Percentiles rank a stretch among this genome's conserved stretches.
phyloP scores from a whole-genome alignment of 148 eudicot species.

The Rhododendron kiyosumense region DNA sequence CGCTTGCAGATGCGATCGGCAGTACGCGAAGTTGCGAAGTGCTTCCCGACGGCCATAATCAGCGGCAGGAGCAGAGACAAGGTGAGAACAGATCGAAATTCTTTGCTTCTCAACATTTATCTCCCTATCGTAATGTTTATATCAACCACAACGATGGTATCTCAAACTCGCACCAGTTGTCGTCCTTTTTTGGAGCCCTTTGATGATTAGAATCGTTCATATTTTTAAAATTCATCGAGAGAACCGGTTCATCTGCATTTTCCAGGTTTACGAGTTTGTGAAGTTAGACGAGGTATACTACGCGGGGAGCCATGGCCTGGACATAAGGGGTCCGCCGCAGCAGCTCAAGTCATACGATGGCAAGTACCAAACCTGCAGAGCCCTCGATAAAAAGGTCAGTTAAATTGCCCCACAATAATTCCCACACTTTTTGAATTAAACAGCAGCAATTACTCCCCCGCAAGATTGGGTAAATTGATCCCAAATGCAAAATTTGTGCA shows the following conservation, averaged over 20 bases:
- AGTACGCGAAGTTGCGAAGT: conserved; percentile 53
- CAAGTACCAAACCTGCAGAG: conserved; percentile 33
- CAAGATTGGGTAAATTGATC: background rate
- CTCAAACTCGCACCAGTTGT: background rate
- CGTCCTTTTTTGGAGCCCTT: background rate
- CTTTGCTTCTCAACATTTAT: background rate
- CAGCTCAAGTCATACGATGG: conserved; percentile 30
- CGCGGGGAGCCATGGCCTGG: conserved; percentile 99
- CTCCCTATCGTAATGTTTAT: background rate
- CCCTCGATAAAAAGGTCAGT: conserved; percentile 44
- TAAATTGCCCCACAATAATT: background rate
- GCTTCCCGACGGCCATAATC: conserved; percentile 77
- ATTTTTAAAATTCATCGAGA: background rate
- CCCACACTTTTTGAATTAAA: too few species aligned
- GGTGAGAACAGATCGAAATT: conserved; percentile 25
- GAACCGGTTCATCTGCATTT: background rate
- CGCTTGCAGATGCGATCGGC: conserved; percentile 71
- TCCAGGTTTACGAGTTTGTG: conserved; percentile 71
- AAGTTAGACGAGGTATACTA: conserved; percentile 68
- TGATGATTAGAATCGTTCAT: background rate
- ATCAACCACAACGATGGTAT: too few species aligned
- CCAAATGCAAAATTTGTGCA: background rate
- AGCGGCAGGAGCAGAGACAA: conserved; percentile 88
- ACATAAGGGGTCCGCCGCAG: conserved; percentile 59
- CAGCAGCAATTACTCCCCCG: too few species aligned